These are phyloP conservation scores for Cymbopogon flexuosus DNA, from an alignment of 202 grass and related monocot species.

Conservation along the genomic window DNA sequence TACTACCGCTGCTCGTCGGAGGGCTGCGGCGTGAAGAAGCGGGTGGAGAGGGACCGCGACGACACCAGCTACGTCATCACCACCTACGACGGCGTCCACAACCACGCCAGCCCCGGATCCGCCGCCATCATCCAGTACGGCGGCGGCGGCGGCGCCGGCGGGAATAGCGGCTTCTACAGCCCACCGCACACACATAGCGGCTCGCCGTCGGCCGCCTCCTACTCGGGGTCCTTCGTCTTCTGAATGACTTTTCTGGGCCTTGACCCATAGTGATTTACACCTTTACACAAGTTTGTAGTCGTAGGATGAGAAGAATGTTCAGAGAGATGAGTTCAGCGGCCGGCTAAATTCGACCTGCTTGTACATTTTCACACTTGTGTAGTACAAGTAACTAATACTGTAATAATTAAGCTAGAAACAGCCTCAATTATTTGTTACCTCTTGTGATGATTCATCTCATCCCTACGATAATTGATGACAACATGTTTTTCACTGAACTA, in stretches of 20 bases:
- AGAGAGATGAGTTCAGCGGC: neutral
- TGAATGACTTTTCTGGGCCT: neutral
- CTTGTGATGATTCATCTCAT: neutral
- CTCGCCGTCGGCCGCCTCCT: slow-evolving; percentile 24
- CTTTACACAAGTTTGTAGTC: neutral
- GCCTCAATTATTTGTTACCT: neutral
- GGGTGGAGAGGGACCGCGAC: slow-evolving; percentile 63
- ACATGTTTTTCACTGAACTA: too few relatives aligned
- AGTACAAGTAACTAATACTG: neutral
- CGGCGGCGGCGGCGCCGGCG: neutral
- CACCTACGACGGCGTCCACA: slow-evolving; percentile 86
- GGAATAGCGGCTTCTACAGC: slow-evolving; percentile 1
- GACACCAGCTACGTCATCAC: slow-evolving; percentile 69
- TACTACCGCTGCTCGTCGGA: slow-evolving; percentile 75
- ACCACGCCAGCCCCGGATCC: slow-evolving; percentile 42
- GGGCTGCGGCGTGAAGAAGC: slow-evolving; percentile 79
- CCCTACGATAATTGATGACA: too few relatives aligned
- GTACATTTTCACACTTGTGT: neutral
- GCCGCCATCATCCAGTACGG: slow-evolving; percentile 16
- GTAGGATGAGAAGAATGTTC: neutral
- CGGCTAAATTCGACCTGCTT: neutral
- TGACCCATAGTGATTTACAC: neutral
- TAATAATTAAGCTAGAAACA: neutral
- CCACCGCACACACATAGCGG: slow-evolving; percentile 11
- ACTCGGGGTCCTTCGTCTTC: slow-evolving; percentile 22